Evolutionary conservation across 371 early-diverging fungal genomes (phyloP).

Genomic region (Chytridium lagenaria): DNA sequence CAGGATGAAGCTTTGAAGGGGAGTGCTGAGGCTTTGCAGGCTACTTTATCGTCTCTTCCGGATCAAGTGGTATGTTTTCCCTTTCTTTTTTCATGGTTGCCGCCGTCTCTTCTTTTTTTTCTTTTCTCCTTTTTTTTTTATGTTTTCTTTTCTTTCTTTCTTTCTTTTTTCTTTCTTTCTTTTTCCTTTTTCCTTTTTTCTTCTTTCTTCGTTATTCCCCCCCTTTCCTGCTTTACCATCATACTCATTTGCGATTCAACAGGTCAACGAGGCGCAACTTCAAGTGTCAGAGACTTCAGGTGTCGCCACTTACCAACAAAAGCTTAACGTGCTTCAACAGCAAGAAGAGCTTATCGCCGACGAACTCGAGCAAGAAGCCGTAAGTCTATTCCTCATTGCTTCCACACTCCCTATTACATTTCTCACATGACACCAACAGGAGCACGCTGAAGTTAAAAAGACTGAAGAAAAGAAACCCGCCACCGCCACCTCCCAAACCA

Average conservation of each 20-base stretch:
- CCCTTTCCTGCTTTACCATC: too few species aligned
- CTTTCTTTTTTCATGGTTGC: conserved; percentile 17
- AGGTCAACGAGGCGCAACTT: conserved; percentile 65
- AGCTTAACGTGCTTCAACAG: conserved; percentile 90
- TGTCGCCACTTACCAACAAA: conserved; percentile 88
- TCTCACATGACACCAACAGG: conserved; percentile 1
- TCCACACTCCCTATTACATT: neutral
- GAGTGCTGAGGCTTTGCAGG: conserved; percentile 86
- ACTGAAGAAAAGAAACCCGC: conserved; percentile 9
- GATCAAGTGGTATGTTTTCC: conserved; percentile 73
- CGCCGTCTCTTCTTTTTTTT: conserved; percentile 7
- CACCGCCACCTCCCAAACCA: conserved; percentile 9
- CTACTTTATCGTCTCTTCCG: conserved; percentile 91
- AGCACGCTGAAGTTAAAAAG: conserved; percentile 10
- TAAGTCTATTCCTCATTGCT: conserved; percentile 16
- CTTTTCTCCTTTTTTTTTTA: neutral
- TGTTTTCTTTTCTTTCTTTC: neutral
- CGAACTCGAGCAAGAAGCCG: conserved; percentile 67
- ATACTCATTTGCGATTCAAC: neutral
- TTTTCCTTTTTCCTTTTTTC: neutral
- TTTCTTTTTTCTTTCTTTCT: neutral
- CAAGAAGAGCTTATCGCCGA: conserved; percentile 95
- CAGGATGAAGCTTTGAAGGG: conserved; percentile 50
- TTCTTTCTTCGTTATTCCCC: neutral
- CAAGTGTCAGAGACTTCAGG: conserved; percentile 88